Percentiles rank a stretch among this genome's conserved stretches.
phyloP scores from a whole-genome alignment of 208 protist genomes.

The Leishmania tarentolae region DNA sequence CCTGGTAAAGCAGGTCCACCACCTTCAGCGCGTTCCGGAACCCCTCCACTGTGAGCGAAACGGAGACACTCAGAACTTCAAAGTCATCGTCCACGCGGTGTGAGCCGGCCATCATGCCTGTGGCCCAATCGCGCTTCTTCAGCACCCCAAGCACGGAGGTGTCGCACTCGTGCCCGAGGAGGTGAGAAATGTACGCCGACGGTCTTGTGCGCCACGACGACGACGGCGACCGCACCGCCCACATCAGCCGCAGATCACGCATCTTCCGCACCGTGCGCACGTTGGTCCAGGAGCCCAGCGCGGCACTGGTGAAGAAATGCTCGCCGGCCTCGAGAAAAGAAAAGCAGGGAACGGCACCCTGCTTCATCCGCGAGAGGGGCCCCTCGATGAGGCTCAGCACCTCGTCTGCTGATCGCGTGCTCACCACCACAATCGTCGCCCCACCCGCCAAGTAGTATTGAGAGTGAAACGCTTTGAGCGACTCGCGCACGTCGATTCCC shows the following conservation, averaged over 20 bases:
- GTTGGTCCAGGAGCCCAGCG: conserved; percentile 52
- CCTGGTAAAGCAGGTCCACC: conserved; percentile 61
- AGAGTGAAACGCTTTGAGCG: conserved; percentile 71
- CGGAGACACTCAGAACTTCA: conserved; percentile 42
- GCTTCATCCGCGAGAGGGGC: conserved; percentile 49
- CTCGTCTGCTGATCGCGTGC: conserved; percentile 37
- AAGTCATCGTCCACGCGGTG: conserved; percentile 64
- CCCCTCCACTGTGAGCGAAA: conserved; percentile 63
- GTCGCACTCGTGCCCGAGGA: conserved; percentile 94
- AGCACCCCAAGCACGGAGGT: conserved; percentile 88
- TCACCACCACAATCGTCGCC: conserved; percentile 46
- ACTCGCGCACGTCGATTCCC: conserved; percentile 63
- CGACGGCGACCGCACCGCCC: conserved; percentile 45
- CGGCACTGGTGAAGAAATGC: conserved; percentile 22
- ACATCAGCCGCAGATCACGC: conserved; percentile 58
- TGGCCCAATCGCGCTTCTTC: conserved; percentile 69
- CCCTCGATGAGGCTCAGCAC: conserved; percentile 50
- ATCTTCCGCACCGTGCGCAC: conserved; percentile 62
- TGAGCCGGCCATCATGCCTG: conserved; percentile 71
- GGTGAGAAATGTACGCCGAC: conserved; percentile 76
- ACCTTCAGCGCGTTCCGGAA: conserved; percentile 56
- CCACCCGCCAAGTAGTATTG: conserved; percentile 26
- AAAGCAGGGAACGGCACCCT: conserved; percentile 26
- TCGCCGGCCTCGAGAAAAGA: conserved; percentile 34
- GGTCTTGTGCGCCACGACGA: conserved; percentile 66